phyloP scores from a whole-genome alignment of 2,329 filamentous ascomycete species.

The Microcyclospora pomicola region DNA sequence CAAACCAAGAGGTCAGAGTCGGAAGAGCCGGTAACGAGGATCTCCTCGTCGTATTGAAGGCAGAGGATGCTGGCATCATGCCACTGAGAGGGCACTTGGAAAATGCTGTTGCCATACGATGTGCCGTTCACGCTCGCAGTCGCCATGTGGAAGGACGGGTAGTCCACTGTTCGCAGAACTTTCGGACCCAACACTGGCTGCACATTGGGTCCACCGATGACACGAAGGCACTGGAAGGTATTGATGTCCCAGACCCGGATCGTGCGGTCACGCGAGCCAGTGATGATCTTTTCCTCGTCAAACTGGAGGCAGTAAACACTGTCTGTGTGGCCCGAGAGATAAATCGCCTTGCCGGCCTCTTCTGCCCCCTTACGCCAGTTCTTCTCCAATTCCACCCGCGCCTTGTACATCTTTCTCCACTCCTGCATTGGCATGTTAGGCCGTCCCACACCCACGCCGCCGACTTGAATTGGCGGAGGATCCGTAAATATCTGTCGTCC shows the following conservation, averaged over 20 bases:
- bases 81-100: constrained; percentile 39
- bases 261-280: constrained; percentile 86
- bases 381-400: constrained; percentile 58
- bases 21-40: constrained; percentile 89
- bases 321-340: constrained; percentile 84
- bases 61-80: constrained; percentile 91
- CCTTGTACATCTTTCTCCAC: constrained; percentile 76
- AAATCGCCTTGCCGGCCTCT: constrained; percentile 60
- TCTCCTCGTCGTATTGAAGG: constrained; percentile 82
- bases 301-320: constrained; percentile 98
- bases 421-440: constrained; percentile 47
- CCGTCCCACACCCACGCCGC: constrained; percentile 38
- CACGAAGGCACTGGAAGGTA: constrained; percentile 68
- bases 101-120: constrained; percentile 32
- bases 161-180: constrained; percentile 29
- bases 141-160: constrained; percentile 25
- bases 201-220: constrained; percentile 65
- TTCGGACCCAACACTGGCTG: constrained; percentile 36
- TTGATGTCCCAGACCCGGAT: constrained; percentile 94
- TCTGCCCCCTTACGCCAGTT: constrained; percentile 60
- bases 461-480: constrained; percentile 33
- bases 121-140: constrained; percentile 35
- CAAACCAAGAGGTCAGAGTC: constrained; percentile 87
- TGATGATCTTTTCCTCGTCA: constrained; percentile 95
- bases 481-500: constrained; percentile 30